Conservation (phyloP, 352 stramenopile genomes). For the Blastocystis sp. region DNA sequence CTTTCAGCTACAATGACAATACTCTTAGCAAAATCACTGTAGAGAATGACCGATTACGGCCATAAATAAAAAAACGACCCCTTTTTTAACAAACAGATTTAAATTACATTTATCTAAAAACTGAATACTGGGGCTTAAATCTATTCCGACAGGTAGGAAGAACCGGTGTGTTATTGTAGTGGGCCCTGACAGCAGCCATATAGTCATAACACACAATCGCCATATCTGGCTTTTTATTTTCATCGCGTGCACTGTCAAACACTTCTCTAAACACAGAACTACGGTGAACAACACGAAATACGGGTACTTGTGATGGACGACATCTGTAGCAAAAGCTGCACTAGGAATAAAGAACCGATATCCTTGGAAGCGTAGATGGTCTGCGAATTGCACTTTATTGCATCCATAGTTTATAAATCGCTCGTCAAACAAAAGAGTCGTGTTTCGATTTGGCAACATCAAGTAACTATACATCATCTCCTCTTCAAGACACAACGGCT, state of each 20-base stretch:
- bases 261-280: not conserved
- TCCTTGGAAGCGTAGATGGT: conserved; percentile 4
- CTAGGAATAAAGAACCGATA: conserved; percentile 20
- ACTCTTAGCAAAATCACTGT: not conserved
- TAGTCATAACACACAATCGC: conserved; percentile 26
- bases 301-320: conserved; percentile 5
- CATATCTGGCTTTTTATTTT: not conserved
- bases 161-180: not conserved
- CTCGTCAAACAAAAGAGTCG: conserved; percentile 18
- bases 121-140: not conserved
- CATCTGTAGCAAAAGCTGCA: conserved; percentile 4
- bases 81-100: not conserved
- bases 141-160: not conserved
- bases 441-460: not conserved
- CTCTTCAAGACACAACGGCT: not conserved
- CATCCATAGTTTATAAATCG: conserved; percentile 60
- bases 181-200: not conserved
- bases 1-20: not conserved
- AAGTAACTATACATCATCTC: not conserved
- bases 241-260: not conserved
- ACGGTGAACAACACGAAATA: not conserved
- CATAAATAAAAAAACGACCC: not conserved
- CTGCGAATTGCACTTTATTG: conserved; percentile 46
- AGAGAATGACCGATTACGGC: not conserved
- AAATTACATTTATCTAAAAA: not conserved